phyloP scores from a whole-genome alignment of 257 asterid species.

The Paraleonurus japonicus region DNA sequence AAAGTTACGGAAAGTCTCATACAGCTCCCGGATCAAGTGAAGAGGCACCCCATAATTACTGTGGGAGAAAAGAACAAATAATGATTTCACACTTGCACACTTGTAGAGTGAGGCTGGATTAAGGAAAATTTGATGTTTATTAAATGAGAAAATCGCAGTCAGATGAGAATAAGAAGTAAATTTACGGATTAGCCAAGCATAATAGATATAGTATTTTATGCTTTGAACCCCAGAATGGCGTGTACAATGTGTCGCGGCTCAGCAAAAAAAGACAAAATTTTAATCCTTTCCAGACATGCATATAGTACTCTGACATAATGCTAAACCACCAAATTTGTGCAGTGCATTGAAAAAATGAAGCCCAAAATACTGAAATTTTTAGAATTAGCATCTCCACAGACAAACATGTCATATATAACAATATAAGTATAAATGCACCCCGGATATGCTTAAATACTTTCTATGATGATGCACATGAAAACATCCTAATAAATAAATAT shows the following conservation, averaged over 20 bases:
- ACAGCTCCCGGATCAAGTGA: slow-evolving; percentile 94
- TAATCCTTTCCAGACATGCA: neutral
- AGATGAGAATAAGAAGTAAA: neutral
- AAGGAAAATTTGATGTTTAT: neutral
- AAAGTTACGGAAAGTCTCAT: slow-evolving; percentile 94
- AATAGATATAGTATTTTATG: neutral
- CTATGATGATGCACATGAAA: neutral
- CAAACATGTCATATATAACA: neutral
- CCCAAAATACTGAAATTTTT: neutral
- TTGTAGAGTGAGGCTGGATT: neutral
- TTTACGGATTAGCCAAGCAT: slow-evolving; percentile 14
- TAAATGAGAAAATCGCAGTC: neutral
- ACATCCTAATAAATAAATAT: neutral
- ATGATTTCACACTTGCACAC: neutral
- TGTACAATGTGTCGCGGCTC: neutral
- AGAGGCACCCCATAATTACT: slow-evolving; percentile 96
- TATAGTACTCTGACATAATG: neutral
- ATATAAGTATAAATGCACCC: neutral
- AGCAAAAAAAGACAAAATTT: neutral
- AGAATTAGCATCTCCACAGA: neutral
- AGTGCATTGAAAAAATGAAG: neutral
- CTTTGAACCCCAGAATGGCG: neutral
- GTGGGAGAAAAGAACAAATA: slow-evolving; percentile 21
- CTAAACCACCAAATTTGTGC: slow-evolving; percentile 1
- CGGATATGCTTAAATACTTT: neutral